Evolutionary conservation across 208 protist species (phyloP), one percentile per base, ranked within the genome.

Genomic region (Acanthamoeba healyi): DNA sequence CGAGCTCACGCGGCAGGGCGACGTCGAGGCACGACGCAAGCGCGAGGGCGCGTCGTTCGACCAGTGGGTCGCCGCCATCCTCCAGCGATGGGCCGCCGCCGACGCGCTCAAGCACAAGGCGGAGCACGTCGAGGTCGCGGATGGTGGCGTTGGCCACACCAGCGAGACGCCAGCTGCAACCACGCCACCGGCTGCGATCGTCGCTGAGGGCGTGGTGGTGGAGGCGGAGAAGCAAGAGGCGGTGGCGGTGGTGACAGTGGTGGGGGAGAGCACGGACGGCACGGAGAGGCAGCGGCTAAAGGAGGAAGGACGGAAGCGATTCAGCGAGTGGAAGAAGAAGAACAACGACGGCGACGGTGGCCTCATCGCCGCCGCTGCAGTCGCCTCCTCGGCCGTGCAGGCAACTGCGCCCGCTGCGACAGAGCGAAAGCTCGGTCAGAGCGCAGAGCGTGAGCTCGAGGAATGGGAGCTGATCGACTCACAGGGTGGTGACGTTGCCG

Each of bases 271-370:
- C 70, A 88, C 3, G 26, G 79, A 88, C 2, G 44, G 42, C 51
- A 56, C 1, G 26, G 79, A 91, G 42, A 91, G 51, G 84, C 46
- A 91, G 42, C 51, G 36, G 32, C 38, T 91, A 29, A 65, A 72
- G 34, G 51, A 91, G 32, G 51, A 91, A 29, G 84, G 81, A 22
- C 61, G 81, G 81, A 89, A 89, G 81, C 81, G 81, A n/a, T 89
- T 89, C 56, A 38, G 38, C 29, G 81, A 89, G 46, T 65, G 81
- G 81, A 89, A 89, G 49, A 58, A 65, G 46, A 89, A 38, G 51
- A 56, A 56, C 51, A 7, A 56, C 14, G 34, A 42, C n/a, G n/a
- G 81, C 51, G 81, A 9, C n/a, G 81, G 24, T 17, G 81, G 17
- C 46, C 12, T 5, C n/a, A 63, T 2, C 7, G 24, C 36, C 10